phyloP scores from a whole-genome alignment of 805 yeast genomes.

The Priceomyces melissophilus region DNA sequence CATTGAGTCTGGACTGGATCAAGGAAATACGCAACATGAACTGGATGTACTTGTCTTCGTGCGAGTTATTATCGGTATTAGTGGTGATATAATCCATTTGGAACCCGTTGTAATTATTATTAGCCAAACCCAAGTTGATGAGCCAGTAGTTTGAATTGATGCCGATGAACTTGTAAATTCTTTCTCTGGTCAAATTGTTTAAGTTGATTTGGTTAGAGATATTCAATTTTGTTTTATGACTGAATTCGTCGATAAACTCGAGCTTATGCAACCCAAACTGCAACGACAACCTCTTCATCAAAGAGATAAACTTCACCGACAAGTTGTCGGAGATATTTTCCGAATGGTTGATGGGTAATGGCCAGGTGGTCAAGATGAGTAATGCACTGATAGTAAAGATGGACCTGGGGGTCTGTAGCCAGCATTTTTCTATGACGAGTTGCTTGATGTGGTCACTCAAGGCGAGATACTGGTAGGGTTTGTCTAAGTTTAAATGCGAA shows the following conservation, averaged over 20 bases:
- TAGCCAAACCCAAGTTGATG: slow-evolving; percentile 35
- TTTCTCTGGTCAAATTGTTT: slow-evolving; percentile 34
- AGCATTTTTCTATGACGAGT: slow-evolving; percentile 39
- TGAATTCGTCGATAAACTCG: slow-evolving; percentile 40
- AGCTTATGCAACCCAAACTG: slow-evolving; percentile 43
- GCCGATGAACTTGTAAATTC: slow-evolving; percentile 40
- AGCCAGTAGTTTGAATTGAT: slow-evolving; percentile 44
- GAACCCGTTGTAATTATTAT: slow-evolving; percentile 25
- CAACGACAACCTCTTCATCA: slow-evolving; percentile 36
- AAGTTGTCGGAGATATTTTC: slow-evolving; percentile 26
- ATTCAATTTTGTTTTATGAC: slow-evolving; percentile 29
- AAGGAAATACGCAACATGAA: slow-evolving; percentile 29
- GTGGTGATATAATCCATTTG: slow-evolving; percentile 37
- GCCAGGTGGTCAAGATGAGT: slow-evolving; percentile 44
- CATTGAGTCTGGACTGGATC: slow-evolving; percentile 38
- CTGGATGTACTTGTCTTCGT: slow-evolving; percentile 21
- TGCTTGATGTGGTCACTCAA: slow-evolving; percentile 32
- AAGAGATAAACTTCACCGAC: slow-evolving; percentile 34
- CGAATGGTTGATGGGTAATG: slow-evolving; percentile 29
- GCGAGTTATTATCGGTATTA: slow-evolving; percentile 12
- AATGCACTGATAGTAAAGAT: slow-evolving; percentile 36
- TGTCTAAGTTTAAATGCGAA: slow-evolving; percentile 23
- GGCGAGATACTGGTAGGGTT: slow-evolving; percentile 16
- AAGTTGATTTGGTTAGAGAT: slow-evolving; percentile 25
- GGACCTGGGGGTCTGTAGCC: slow-evolving; percentile 45